phyloP scores from a whole-genome alignment of 345 rosid species.

The Nasturtium officinale region DNA sequence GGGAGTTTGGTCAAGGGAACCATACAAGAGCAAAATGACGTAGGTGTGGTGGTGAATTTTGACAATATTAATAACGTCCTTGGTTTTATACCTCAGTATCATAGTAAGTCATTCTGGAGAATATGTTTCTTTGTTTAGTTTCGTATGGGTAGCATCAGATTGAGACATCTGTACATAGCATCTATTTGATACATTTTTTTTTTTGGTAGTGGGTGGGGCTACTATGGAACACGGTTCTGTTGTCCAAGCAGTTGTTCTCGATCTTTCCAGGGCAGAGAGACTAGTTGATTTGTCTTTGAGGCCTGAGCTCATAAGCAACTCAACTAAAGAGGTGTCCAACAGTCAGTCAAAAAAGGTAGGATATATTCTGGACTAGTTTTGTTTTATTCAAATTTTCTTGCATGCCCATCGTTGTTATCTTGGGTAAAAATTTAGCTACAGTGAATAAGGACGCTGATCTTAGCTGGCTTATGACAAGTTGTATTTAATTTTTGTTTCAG shows the following conservation, averaged over 20 bases:
- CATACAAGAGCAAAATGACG: slow-evolving; percentile 72
- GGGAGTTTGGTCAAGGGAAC: slow-evolving; percentile 75
- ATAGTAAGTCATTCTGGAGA: slow-evolving; percentile 55
- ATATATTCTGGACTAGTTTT: slow-evolving; percentile 22
- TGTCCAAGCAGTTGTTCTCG: slow-evolving; percentile 80
- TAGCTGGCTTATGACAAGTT: slow-evolving; percentile 10
- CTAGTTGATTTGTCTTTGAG: slow-evolving; percentile 89
- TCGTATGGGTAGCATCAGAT: slow-evolving; percentile 5
- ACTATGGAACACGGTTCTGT: slow-evolving; percentile 58
- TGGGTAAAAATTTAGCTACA: slow-evolving; percentile 11
- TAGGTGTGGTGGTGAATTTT: slow-evolving; percentile 80
- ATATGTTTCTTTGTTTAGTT: slow-evolving; percentile 9
- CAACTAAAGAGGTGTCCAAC: slow-evolving; percentile 46
- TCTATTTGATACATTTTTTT: slow-evolving; percentile 16
- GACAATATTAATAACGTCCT: slow-evolving; percentile 59
- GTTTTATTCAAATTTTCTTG: slow-evolving; percentile 15
- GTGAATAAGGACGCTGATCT: neutral
- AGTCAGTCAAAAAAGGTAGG: slow-evolving; percentile 62
- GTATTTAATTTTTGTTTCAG: slow-evolving; percentile 45
- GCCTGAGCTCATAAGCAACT: slow-evolving; percentile 60
- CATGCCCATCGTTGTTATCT: slow-evolving; percentile 8
- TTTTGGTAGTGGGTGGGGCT: slow-evolving; percentile 63
- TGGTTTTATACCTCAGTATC: slow-evolving; percentile 82
- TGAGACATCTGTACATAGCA: neutral
- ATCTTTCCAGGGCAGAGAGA: slow-evolving; percentile 73